A percentile compares a stretch with the other conserved stretches of the same genome.
Evolutionary conservation across 768 basidiomycete genomes (phyloP).

Genomic region (Leccinum subgranulosum): DNA sequence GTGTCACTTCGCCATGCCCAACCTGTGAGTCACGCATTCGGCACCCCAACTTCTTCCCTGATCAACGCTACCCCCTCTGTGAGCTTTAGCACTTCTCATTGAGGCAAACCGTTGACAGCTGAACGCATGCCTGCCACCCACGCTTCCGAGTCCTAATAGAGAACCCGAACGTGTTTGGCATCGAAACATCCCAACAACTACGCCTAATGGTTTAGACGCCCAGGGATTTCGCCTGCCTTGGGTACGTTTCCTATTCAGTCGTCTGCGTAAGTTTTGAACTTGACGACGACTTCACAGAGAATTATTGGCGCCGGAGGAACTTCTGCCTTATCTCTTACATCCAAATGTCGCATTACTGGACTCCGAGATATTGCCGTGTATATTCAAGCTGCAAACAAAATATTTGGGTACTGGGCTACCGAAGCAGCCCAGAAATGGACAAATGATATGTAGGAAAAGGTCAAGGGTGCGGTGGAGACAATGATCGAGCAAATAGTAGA

Average conservation of each 20-base stretch:
- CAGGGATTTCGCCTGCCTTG: too few relatives aligned
- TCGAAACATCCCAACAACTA: too few relatives aligned
- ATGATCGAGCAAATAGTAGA: conserved; percentile 58
- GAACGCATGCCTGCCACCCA: too few relatives aligned
- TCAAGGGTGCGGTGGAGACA: conserved; percentile 60
- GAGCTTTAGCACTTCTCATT: too few relatives aligned
- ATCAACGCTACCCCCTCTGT: too few relatives aligned
- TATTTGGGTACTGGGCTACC: conserved; percentile 83
- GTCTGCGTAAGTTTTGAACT: neutral
- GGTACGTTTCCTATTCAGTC: conserved; percentile 42
- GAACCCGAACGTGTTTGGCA: too few relatives aligned
- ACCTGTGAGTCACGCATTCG: too few relatives aligned
- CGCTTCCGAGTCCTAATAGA: too few relatives aligned
- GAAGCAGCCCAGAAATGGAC: conserved; percentile 77
- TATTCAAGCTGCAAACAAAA: conserved; percentile 78
- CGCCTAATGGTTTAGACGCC: too few relatives aligned
- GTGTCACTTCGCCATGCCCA: too few relatives aligned
- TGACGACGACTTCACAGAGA: conserved; percentile 46
- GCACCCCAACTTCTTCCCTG: too few relatives aligned
- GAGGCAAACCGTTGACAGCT: too few relatives aligned
- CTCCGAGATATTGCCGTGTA: conserved; percentile 71
- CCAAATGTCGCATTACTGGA: conserved; percentile 53
- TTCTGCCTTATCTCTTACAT: conserved; percentile 67
- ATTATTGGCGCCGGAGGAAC: conserved; percentile 71
- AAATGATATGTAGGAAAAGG: conserved; percentile 61